Conservation (phyloP, 768 basidiomycete genomes). For the Termitomyces sp. region DNA sequence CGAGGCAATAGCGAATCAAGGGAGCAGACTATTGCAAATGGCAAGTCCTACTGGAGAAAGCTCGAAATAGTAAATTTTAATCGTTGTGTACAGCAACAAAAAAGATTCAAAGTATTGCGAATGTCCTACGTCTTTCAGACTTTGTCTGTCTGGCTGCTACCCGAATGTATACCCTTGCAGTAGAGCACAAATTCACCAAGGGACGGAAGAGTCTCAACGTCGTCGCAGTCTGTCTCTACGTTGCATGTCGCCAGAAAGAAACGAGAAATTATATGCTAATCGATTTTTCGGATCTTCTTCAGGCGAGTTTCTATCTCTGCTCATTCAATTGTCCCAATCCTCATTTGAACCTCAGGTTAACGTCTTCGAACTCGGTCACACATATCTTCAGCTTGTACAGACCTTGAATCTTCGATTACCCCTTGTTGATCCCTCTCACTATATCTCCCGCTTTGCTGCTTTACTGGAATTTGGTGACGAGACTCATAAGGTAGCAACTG, state of each 20-base stretch:
- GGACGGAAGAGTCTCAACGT: slow-evolving; percentile 91
- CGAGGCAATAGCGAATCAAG: slow-evolving; percentile 76
- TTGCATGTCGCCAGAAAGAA: slow-evolving; percentile 88
- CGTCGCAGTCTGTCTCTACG: slow-evolving; percentile 92
- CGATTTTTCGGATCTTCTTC: slow-evolving; percentile 95
- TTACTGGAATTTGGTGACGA: slow-evolving; percentile 96
- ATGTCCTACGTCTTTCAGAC: slow-evolving; percentile 72
- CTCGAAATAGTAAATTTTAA: background rate
- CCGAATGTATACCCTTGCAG: slow-evolving; percentile 87
- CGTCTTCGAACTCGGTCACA: slow-evolving; percentile 94
- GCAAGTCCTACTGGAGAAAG: slow-evolving; percentile 33
- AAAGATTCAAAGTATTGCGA: slow-evolving; percentile 80
- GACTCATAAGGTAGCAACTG: slow-evolving; percentile 84
- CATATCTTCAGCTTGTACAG: slow-evolving; percentile 91
- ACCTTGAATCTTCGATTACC: slow-evolving; percentile 81
- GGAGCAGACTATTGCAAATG: slow-evolving; percentile 89
- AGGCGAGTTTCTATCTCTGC: slow-evolving; percentile 38
- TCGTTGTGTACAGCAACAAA: slow-evolving; percentile 51
- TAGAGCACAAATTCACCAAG: slow-evolving; percentile 91
- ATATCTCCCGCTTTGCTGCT: slow-evolving; percentile 91
- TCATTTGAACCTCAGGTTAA: slow-evolving; percentile 59
- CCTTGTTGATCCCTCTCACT: slow-evolving; percentile 92
- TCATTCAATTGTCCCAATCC: background rate
- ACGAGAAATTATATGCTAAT: slow-evolving; percentile 95
- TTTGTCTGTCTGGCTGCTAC: slow-evolving; percentile 76